Conservation (phyloP, 495 filamentous ascomycete genomes). For the Podospora sp. region DNA sequence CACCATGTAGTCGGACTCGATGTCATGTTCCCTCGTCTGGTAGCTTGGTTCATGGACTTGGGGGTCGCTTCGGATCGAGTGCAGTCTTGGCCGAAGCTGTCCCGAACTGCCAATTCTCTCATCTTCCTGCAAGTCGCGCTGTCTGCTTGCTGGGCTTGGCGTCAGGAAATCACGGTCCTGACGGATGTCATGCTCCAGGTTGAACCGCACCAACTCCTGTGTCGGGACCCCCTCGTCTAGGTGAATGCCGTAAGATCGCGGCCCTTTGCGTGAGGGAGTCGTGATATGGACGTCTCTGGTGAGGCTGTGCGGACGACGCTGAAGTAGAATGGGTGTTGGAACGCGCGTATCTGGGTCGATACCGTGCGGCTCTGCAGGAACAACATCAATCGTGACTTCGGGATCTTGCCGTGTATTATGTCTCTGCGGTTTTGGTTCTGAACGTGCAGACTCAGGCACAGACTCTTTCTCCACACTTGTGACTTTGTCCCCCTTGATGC, state of each 20-base stretch:
- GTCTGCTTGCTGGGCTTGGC: conserved; percentile 17
- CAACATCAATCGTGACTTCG: neutral
- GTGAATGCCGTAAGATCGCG: conserved; percentile 20
- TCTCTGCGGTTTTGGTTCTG: neutral
- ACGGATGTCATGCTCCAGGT: conserved; percentile 21
- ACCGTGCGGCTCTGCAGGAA: conserved; percentile 5
- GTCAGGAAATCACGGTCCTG: conserved; percentile 5
- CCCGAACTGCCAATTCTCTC: conserved; percentile 18
- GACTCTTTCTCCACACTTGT: conserved; percentile 6
- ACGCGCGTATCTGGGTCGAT: conserved; percentile 21
- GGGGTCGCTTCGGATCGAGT: conserved; percentile 19
- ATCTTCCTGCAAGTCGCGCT: conserved; percentile 25
- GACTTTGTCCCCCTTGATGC: conserved; percentile 15
- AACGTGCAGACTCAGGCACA: neutral
- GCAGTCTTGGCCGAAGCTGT: conserved; percentile 15
- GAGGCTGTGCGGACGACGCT: conserved; percentile 20
- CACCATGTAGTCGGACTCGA: conserved; percentile 18
- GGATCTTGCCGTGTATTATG: conserved; percentile 13
- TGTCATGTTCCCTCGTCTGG: conserved; percentile 1
- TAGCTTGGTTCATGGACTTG: conserved; percentile 1
- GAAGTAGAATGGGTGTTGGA: conserved; percentile 9
- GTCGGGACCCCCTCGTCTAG: conserved; percentile 24
- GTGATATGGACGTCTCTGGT: conserved; percentile 21
- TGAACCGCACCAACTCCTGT: conserved; percentile 20
- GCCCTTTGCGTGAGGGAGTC: neutral